These are phyloP conservation scores for Malus fusca DNA, from an alignment of 306 rosid species.

Conservation along the genomic window DNA sequence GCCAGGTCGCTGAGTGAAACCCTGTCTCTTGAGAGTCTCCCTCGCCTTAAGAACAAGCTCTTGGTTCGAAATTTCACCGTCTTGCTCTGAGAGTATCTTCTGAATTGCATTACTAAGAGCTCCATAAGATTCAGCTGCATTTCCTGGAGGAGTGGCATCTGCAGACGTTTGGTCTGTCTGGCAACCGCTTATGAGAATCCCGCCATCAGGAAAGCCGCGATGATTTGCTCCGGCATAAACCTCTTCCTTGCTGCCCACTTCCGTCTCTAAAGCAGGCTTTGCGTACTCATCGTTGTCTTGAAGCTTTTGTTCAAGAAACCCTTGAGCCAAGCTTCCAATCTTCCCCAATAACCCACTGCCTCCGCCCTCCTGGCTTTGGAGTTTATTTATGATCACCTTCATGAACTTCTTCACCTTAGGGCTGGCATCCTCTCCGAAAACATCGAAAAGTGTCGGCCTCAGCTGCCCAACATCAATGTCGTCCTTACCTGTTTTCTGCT, in stretches of 20 bases:
- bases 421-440: constrained; percentile 65
- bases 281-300: constrained; percentile 56
- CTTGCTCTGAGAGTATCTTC: constrained; percentile 32
- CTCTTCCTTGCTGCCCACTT: constrained; percentile 40
- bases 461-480: constrained; percentile 85
- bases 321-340: constrained; percentile 79
- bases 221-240: constrained; percentile 50
- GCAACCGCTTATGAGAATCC: constrained; percentile 73
- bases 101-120: constrained; percentile 76
- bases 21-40: constrained; percentile 47
- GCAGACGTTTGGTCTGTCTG: constrained; percentile 78
- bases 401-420: constrained; percentile 78
- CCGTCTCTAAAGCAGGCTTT: constrained; percentile 59
- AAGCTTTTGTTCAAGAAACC: constrained; percentile 44
- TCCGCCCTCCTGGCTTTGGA: constrained; percentile 30
- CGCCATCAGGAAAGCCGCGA: constrained; percentile 26
- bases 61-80: constrained; percentile 43
- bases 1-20: constrained; percentile 67
- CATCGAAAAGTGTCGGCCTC: constrained; percentile 66
- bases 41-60: constrained; percentile 53
- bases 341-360: constrained; percentile 41
- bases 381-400: constrained; percentile 45
- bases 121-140: constrained; percentile 46
- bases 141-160: constrained; percentile 58
- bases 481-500: constrained; percentile 86